Percentiles rank a stretch among this genome's conserved stretches.
Evolutionary conservation across 1,284 basidiomycete species (phyloP).

Genomic region (Cryptococcus amylolentus): DNA sequence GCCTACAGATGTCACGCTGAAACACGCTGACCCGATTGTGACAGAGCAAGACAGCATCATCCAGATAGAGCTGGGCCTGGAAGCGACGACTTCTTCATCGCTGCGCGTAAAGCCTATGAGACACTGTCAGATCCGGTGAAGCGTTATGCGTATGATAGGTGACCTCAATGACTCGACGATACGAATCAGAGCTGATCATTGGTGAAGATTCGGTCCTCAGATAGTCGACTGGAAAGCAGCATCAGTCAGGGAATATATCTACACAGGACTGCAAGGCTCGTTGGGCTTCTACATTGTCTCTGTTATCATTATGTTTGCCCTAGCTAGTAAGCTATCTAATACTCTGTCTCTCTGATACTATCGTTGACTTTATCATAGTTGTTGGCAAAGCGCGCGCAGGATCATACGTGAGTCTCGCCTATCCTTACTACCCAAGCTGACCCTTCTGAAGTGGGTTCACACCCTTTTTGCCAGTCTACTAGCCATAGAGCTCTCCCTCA

Average conservation of each 20-base stretch:
- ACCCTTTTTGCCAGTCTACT: constrained; percentile 63
- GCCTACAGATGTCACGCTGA: constrained; percentile 6
- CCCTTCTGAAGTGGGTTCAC: constrained; percentile 61
- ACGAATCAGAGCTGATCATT: background rate
- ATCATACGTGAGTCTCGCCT: constrained; percentile 60
- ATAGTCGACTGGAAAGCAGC: constrained; percentile 60
- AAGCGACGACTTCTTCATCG: constrained; percentile 61
- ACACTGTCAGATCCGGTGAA: constrained; percentile 71
- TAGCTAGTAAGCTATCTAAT: constrained; percentile 15
- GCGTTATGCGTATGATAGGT: constrained; percentile 75
- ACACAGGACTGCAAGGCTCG: constrained; percentile 63
- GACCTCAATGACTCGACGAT: constrained; percentile 49
- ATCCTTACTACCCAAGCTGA: background rate
- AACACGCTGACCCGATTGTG: background rate
- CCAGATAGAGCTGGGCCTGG: constrained; percentile 74
- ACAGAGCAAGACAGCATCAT: constrained; percentile 63
- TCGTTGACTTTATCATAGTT: constrained; percentile 52
- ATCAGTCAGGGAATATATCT: constrained; percentile 58
- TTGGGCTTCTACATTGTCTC: constrained; percentile 70
- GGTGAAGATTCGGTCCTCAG: constrained; percentile 66
- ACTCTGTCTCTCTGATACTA: background rate
- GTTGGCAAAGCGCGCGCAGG: constrained; percentile 61
- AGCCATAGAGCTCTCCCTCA: constrained; percentile 49
- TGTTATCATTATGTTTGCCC: constrained; percentile 59
- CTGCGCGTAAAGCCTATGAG: constrained; percentile 72